Conservation (phyloP, 148 eudicot species). For the Amaranthus cruentus region DNA sequence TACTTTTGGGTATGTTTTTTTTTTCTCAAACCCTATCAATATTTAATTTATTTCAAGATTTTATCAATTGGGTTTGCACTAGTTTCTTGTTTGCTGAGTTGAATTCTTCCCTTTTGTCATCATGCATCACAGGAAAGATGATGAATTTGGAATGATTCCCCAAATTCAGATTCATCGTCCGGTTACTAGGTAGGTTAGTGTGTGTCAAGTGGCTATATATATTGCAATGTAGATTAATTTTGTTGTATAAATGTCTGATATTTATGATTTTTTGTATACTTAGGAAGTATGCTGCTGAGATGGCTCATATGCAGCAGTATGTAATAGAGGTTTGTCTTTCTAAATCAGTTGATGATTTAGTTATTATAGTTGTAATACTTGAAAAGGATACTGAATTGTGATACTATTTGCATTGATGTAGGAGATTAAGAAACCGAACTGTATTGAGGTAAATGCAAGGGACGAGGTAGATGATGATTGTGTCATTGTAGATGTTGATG, state of each 20-base stretch:
- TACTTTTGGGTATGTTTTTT: slow-evolving; percentile 44
- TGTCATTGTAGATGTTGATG: slow-evolving; percentile 44
- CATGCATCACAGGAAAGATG: slow-evolving; percentile 39
- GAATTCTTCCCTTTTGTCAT: slow-evolving; percentile 9
- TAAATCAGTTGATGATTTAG: background rate
- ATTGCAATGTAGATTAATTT: slow-evolving; percentile 12
- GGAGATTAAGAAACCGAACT: slow-evolving; percentile 36
- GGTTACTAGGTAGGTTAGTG: slow-evolving; percentile 75
- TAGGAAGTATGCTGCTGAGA: slow-evolving; percentile 66
- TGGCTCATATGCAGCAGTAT: slow-evolving; percentile 36
- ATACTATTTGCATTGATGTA: slow-evolving; percentile 18
- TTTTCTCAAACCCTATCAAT: slow-evolving; percentile 20
- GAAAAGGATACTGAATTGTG: slow-evolving; percentile 6
- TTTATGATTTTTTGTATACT: slow-evolving; percentile 15
- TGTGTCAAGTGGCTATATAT: background rate
- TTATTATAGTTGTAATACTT: background rate
- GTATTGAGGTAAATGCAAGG: slow-evolving; percentile 14
- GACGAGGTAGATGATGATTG: slow-evolving; percentile 42
- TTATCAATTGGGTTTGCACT: slow-evolving; percentile 2
- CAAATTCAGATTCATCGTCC: slow-evolving; percentile 50
- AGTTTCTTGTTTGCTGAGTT: slow-evolving; percentile 8
- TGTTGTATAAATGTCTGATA: slow-evolving; percentile 8
- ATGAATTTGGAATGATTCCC: slow-evolving; percentile 27
- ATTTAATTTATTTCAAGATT: background rate
- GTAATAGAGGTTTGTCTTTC: slow-evolving; percentile 40